Percentiles rank a stretch among this genome's conserved stretches.
phyloP scores from a whole-genome alignment of 139 green algal genomes.

The Coelastrella sp. region DNA sequence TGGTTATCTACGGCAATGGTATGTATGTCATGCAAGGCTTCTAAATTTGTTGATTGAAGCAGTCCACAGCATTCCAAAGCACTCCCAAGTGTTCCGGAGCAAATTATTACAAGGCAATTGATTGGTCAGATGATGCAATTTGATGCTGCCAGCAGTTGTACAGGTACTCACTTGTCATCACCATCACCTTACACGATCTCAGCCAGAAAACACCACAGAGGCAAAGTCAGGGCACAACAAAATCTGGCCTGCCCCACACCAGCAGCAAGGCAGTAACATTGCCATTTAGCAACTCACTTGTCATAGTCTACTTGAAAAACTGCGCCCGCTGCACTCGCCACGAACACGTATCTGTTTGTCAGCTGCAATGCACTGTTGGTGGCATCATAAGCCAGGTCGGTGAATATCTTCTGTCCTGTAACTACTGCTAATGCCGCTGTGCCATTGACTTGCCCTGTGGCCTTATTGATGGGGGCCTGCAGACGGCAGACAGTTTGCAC shows the following conservation, averaged over 20 bases:
- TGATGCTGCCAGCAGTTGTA: too few species aligned
- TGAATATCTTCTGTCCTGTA: conserved; percentile 82
- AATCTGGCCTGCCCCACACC: too few species aligned
- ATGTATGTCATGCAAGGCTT: too few species aligned
- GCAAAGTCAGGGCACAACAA: too few species aligned
- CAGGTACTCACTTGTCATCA: too few species aligned
- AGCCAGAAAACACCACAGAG: too few species aligned
- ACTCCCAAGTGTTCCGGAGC: too few species aligned
- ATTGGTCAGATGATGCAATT: too few species aligned
- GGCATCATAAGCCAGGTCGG: conserved; percentile 84
- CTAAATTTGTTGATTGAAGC: neutral
- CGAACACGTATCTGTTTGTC: conserved; percentile 58
- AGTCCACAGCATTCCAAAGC: neutral
- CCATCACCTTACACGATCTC: too few species aligned
- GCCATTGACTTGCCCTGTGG: conserved; percentile 21
- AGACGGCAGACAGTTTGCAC: neutral
- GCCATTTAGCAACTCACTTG: conserved; percentile 30
- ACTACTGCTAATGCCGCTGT: conserved; percentile 25
- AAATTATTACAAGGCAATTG: too few species aligned
- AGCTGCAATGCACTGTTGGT: conserved; percentile 53
- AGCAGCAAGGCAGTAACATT: neutral
- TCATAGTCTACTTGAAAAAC: conserved; percentile 81
- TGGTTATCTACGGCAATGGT: too few species aligned
- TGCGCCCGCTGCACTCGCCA: conserved; percentile 68
- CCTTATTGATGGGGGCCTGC: conserved; percentile 20